Evolutionary conservation across 2,329 filamentous ascomycete genomes (phyloP), one percentile per base, ranked within the genome.

Genomic region (Chaetoscypha palmicola): DNA sequence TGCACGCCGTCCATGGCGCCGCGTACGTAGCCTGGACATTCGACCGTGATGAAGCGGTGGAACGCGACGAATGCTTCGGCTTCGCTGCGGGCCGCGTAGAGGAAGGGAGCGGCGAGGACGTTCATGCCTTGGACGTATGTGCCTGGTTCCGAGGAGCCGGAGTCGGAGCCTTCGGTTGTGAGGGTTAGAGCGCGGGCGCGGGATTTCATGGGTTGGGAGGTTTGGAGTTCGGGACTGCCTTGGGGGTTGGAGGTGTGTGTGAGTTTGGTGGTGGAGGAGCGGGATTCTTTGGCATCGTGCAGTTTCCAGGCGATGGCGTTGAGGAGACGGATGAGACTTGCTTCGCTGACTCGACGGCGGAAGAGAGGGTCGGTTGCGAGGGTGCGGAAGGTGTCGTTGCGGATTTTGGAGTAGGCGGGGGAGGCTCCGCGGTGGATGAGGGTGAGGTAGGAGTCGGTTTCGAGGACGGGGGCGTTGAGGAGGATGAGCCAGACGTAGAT

Each of bases 101-200:
- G 73, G 61, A 98, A 96, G 0, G 92, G 92, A 1, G 92, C 92
- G 8, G 90, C 91, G 12, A 98, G 77, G 31, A 98, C 92, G 62
- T 98, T 98, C 91, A 98, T 97, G 54, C 92, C 92, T 66, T 98
- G 92, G 2, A 98, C 91, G 58, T 98, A 98, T 31, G 86, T 90
- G 23, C 89, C 87, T 9, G 86, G 77, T 56, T 87, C 83, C 23
- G 69, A 67, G 2, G 68, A 70, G 45, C 74, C 75, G 5, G 71
- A 69, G 50, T 83, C 79, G 53, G 82, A 74, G 49, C 79, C 73
- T 58, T 83, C 79, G 0, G 76, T 81, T 1, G 77, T 82, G 43
- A 82, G 66, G 10, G 76, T 76, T 44, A 77, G 61, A 23, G 76
- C 75, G 26, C 75, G 70, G n/a, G 72, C 68, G 49, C 76, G 52